phyloP scores from a whole-genome alignment of 116 monocot genomes.

The Zostera marina region DNA sequence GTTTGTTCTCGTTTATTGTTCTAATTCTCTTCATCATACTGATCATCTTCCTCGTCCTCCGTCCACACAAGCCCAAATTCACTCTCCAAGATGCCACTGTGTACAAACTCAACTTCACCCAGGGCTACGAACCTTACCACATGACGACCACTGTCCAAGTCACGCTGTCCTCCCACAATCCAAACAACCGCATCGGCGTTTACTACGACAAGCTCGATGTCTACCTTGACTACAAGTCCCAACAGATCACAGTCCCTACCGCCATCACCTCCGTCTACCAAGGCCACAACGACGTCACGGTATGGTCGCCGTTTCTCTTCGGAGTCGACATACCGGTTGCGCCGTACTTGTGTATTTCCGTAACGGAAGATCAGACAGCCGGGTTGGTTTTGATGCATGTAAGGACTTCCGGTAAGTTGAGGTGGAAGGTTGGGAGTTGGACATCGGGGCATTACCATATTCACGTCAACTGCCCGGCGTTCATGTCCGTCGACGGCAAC shows the following conservation, averaged over 20 bases:
- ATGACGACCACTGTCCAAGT: constrained; percentile 21
- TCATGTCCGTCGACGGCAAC: constrained; percentile 12
- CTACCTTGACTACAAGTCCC: constrained; percentile 29
- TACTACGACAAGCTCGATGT: constrained; percentile 39
- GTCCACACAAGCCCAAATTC: constrained; percentile 33
- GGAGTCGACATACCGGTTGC: constrained; percentile 35
- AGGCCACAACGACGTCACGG: constrained; percentile 33
- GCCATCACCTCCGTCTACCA: constrained; percentile 23
- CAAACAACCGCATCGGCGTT: constrained; percentile 36
- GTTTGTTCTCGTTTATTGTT: constrained; percentile 8
- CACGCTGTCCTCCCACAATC: constrained; percentile 29
- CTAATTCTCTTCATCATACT: constrained; percentile 28
- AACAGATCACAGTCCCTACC: constrained; percentile 30
- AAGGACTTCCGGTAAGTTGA: constrained; percentile 29
- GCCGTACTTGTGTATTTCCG: constrained; percentile 16
- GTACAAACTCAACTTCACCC: constrained; percentile 25
- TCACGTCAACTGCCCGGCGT: constrained; percentile 37
- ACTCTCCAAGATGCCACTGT: constrained; percentile 34
- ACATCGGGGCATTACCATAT: constrained; percentile 35
- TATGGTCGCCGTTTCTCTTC: constrained; percentile 49
- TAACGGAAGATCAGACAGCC: constrained; percentile 32
- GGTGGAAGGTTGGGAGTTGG: constrained; percentile 61
- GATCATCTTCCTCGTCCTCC: constrained; percentile 39
- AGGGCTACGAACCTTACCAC: background rate
- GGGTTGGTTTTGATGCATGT: constrained; percentile 26